A percentile compares a stretch with the other conserved stretches of the same genome.
Evolutionary conservation across 805 yeast species (phyloP).

Genomic region (Yarrowia alimentaria): DNA sequence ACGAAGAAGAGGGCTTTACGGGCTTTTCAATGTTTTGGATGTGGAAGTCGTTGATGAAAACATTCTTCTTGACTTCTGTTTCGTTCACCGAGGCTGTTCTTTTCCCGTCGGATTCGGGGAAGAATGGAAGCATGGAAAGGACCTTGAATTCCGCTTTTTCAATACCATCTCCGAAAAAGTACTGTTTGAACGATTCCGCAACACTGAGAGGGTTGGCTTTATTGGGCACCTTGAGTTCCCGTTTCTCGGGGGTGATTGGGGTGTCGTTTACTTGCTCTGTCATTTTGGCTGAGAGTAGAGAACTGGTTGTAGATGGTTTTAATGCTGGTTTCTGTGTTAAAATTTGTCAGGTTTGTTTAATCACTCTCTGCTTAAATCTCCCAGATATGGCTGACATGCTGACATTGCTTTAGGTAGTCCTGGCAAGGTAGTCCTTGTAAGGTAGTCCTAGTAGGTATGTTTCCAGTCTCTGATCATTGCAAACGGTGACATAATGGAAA

Average conservation of each 20-base stretch:
- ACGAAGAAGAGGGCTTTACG: not conserved
- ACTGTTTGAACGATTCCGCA: constrained; percentile 38
- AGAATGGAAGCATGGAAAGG: constrained; percentile 49
- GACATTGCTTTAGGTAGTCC: too few relatives aligned
- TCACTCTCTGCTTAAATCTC: too few relatives aligned
- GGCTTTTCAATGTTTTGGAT: constrained; percentile 4
- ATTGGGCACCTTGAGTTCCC: constrained; percentile 15
- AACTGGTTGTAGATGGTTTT: too few relatives aligned
- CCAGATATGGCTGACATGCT: too few relatives aligned
- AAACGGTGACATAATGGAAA: too few relatives aligned
- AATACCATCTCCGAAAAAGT: constrained; percentile 37
- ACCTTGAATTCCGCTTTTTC: constrained; percentile 44
- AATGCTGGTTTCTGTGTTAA: too few relatives aligned
- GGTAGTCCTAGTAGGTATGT: too few relatives aligned
- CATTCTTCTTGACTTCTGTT: constrained; percentile 1
- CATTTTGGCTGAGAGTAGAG: too few relatives aligned
- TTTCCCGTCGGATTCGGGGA: constrained; percentile 10
- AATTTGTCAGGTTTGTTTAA: too few relatives aligned
- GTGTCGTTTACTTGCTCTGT: constrained; percentile 8
- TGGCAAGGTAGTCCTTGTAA: too few relatives aligned
- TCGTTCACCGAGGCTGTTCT: constrained; percentile 1
- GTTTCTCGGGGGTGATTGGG: constrained; percentile 6
- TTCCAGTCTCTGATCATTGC: too few relatives aligned
- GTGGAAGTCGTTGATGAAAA: constrained; percentile 12
- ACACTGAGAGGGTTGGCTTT: constrained; percentile 29